Evolutionary conservation across 805 yeast genomes (phyloP).

Genomic region (Kuraishia piskuri): DNA sequence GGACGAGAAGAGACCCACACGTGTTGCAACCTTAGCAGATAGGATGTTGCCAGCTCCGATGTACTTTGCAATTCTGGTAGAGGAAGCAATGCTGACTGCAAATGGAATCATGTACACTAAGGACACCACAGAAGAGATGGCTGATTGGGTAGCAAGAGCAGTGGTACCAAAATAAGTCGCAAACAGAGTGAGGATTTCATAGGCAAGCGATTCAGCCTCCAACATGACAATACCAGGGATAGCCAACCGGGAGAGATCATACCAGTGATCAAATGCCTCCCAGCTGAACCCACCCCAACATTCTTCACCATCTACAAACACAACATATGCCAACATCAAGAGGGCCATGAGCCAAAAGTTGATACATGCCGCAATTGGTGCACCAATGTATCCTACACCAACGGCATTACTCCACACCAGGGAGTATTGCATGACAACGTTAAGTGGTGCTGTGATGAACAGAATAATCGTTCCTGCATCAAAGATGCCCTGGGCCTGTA

Average conservation of each 20-base stretch:
- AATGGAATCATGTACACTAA: conserved; percentile 48
- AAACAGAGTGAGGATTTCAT: conserved; percentile 45
- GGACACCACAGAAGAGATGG: conserved; percentile 43
- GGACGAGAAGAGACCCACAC: conserved; percentile 29
- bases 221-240: conserved; percentile 47
- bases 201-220: conserved; percentile 48
- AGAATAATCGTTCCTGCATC: conserved; percentile 71
- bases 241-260: conserved; percentile 34
- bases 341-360: conserved; percentile 66
- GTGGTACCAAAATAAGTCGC: conserved; percentile 45
- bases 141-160: conserved; percentile 48
- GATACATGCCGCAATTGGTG: conserved; percentile 65
- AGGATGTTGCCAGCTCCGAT: conserved; percentile 33
- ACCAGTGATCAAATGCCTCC: conserved; percentile 26
- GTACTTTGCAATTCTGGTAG: conserved; percentile 47
- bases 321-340: conserved; percentile 44
- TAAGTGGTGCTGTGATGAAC: conserved; percentile 62
- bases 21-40: conserved; percentile 32
- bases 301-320: conserved; percentile 50
- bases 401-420: conserved; percentile 50
- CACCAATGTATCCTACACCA: conserved; percentile 59
- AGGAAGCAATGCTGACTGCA: conserved; percentile 45
- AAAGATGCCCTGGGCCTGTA: conserved; percentile 74
- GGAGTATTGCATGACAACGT: conserved; percentile 55
- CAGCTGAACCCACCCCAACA: conserved; percentile 62